Evolutionary conservation across 148 eudicot species (phyloP), one percentile per base, ranked within the genome.

Genomic region (Gaultheria prostrata): DNA sequence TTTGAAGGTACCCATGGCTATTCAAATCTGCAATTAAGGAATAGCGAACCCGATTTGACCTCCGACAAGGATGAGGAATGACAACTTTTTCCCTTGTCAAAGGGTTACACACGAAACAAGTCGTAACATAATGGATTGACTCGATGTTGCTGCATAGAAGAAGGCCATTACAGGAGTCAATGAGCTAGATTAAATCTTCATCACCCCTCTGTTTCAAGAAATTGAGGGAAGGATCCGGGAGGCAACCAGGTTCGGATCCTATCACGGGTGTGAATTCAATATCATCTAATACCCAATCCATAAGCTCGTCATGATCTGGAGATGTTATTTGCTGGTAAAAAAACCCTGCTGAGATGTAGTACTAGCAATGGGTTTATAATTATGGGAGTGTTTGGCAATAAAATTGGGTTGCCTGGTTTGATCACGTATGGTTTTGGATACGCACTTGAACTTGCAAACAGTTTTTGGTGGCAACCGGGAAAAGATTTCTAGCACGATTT

Each of bases 91-190:
- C 83, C 49, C 32, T 82, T 18, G 83, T 82, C 9, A 70, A 8
- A 8, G 83, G 83, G 54, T 82, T 82, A 28, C 83, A 82, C 8
- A 82, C 63, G 9, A 26, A 70, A 82, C 26, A 49, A 30, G 77
- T 82, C 50, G 53, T 71, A 12, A 20, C 59, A n/a, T 6, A 61
- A 61, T 24, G 0, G 69, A 61, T 7, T 5, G 67, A 71, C 13
- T 70, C 33, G 20, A 45, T 70, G 77, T 69, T 82, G 75, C 75
- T 71, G 77, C 77, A 82, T 26, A 82, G 78, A 8, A 82, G 73
- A 32, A 82, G 83, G 45, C 83, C 83, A 51, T 82, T 82, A 28
- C 77, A 82, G 20, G 77, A 82, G 8, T 82, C 83, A 26, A 39
- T 35, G 8, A 80, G 48, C 17, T 3, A 15, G 6, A 80, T 24